phyloP scores from a whole-genome alignment of 108 stramenopile species.

The Chaetoceros tenuissimus region DNA sequence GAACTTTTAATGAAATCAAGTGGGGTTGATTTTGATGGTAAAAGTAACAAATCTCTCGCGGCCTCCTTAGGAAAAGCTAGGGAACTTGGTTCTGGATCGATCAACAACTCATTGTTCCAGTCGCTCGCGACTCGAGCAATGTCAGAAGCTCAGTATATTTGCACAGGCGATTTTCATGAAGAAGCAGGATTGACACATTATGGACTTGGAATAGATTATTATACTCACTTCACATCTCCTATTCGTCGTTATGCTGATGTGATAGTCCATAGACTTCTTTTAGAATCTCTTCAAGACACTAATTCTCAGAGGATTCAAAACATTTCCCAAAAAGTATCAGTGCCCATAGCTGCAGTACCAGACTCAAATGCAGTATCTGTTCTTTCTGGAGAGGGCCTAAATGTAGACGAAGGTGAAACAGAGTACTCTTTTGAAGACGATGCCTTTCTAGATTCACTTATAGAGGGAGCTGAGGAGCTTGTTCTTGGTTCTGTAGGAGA shows the following conservation, averaged over 20 bases:
- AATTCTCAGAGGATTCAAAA: background rate
- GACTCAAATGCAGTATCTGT: slow-evolving; percentile 34
- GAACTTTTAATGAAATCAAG: slow-evolving; percentile 50
- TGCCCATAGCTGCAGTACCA: slow-evolving; percentile 6
- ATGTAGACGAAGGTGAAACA: background rate
- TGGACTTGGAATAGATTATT: slow-evolving; percentile 65
- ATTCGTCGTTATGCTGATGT: slow-evolving; percentile 61
- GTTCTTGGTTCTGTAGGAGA: slow-evolving; percentile 1
- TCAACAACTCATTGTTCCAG: slow-evolving; percentile 42
- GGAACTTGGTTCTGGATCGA: slow-evolving; percentile 17
- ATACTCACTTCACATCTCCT: slow-evolving; percentile 87
- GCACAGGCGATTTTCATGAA: slow-evolving; percentile 28
- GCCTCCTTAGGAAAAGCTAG: slow-evolving; percentile 29
- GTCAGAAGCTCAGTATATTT: slow-evolving; percentile 79
- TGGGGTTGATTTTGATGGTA: slow-evolving; percentile 47
- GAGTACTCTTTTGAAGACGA: background rate
- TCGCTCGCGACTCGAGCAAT: slow-evolving; percentile 73
- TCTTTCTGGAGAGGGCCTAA: slow-evolving; percentile 22
- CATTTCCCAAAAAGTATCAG: background rate
- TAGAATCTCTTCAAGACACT: slow-evolving; percentile 9
- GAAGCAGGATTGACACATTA: slow-evolving; percentile 49
- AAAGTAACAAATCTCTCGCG: slow-evolving; percentile 30
- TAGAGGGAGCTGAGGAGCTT: slow-evolving; percentile 9
- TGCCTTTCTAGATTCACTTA: background rate
- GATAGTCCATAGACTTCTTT: slow-evolving; percentile 52